These are phyloP conservation scores for Monosporascus sp. DNA, from an alignment of 2,329 filamentous ascomycete species.

Conservation along the genomic window DNA sequence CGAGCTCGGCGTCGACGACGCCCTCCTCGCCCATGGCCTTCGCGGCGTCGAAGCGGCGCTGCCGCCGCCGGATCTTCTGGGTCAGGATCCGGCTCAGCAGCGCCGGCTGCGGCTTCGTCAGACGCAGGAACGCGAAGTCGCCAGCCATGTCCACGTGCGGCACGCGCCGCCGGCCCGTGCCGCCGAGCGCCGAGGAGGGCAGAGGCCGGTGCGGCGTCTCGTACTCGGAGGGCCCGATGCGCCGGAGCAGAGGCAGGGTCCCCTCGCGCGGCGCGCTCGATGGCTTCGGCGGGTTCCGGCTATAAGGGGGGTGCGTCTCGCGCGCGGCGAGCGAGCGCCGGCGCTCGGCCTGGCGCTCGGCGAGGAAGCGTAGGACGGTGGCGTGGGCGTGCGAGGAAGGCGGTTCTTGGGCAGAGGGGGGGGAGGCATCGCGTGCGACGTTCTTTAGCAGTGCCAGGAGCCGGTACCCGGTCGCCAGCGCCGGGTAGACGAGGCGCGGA, in stretches of 20 bases:
- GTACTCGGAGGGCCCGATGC: conserved; percentile 36
- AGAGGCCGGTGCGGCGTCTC: conserved; percentile 40
- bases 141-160: conserved; percentile 53
- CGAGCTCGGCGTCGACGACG: conserved; percentile 9
- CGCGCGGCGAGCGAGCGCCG: conserved; percentile 17
- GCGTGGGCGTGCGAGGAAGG: conserved; percentile 33
- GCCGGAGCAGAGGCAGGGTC: conserved; percentile 27
- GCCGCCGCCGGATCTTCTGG: conserved; percentile 42
- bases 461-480: conserved; percentile 61
- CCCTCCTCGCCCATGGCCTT: conserved; percentile 28
- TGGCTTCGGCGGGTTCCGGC: conserved; percentile 9
- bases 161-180: conserved; percentile 45
- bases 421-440: conserved; percentile 1
- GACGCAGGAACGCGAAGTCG: conserved; percentile 59
- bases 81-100: conserved; percentile 54
- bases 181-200: conserved; percentile 43
- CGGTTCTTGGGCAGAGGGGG: background rate
- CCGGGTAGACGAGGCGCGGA: conserved; percentile 52
- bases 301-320: conserved; percentile 9
- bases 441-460: conserved; percentile 17
- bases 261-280: conserved; percentile 13
- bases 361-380: conserved; percentile 37
- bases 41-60: conserved; percentile 32
- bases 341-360: conserved; percentile 29
- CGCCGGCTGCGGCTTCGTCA: conserved; percentile 59